phyloP scores from a whole-genome alignment of 129 eudicot species.

The Apium graveolens region DNA sequence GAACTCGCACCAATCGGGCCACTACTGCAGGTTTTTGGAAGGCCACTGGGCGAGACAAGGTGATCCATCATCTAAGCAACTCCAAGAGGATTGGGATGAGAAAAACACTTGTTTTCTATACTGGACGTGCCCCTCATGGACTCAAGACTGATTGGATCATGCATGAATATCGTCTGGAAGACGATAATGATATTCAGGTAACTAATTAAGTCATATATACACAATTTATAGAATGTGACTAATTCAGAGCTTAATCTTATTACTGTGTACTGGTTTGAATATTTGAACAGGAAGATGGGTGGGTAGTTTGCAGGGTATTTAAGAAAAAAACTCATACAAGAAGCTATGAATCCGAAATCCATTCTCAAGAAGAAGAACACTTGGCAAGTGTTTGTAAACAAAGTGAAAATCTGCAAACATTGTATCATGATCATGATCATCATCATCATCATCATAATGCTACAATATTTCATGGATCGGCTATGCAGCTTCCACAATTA shows the following conservation, averaged over 20 bases:
- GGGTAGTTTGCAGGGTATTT: constrained; percentile 95
- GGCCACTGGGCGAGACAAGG: constrained; percentile 88
- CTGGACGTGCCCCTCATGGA: constrained; percentile 91
- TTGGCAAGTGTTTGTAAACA: constrained; percentile 16
- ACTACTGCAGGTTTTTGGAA: constrained; percentile 88
- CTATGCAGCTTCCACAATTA: constrained; percentile 79
- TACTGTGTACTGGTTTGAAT: background rate
- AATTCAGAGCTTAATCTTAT: background rate
- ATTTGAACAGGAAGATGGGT: constrained; percentile 71
- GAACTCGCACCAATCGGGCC: constrained; percentile 82
- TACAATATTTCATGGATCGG: constrained; percentile 35
- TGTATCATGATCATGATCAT: constrained; percentile 21
- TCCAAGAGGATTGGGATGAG: constrained; percentile 76
- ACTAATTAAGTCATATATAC: background rate
- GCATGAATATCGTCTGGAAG: constrained; percentile 90
- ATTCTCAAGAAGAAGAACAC: constrained; percentile 23
- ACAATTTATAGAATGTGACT: background rate
- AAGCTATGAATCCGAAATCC: constrained; percentile 37
- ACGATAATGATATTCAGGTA: constrained; percentile 55
- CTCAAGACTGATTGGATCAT: constrained; percentile 91
- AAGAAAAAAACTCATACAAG: constrained; percentile 59
- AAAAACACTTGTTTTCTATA: constrained; percentile 76
- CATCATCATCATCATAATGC: constrained; percentile 16
- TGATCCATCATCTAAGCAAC: constrained; percentile 46
- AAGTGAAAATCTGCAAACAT: constrained; percentile 10